Evolutionary conservation across 129 eudicot genomes (phyloP), one percentile per base, ranked within the genome.

Genomic region (Erigeron canadensis): DNA sequence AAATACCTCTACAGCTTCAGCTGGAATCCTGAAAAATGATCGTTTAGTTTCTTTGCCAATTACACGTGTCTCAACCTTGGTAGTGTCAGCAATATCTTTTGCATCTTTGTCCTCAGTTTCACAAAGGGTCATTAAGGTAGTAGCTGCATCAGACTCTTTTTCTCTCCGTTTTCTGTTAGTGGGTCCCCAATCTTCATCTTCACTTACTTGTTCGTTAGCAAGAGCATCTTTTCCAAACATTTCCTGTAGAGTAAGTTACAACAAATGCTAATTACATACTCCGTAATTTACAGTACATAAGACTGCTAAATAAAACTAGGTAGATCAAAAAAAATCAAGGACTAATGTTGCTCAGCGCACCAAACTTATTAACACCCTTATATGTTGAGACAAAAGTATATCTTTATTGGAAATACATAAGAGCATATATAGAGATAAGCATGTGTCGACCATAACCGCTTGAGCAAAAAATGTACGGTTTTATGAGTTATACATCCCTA

Each of bases 151-250:
- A 64, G 83, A 78, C 86, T 87, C 96, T 79, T 87, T 89, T 51
- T 78, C 85, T 78, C 89, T 89, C 61, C 95, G 80, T 71, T 85
- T 86, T 76, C 84, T 77, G 76, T 77, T 86, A 64, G 79, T 75
- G 74, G 99, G 99, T 21, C 96, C 96, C 99, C 99, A 94, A 59
- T 94, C 99, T 73, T 94, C 99, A 73, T 94, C 99, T 62, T 94
- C 99, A 81, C 96, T 94, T 50, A 80, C 72, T 71, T 85, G 88
- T 65, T 87, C 99, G 54, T 74, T 70, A 10, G 71, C 83, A 58
- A 85, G 65, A 70, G 86, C 86, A 70, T 90, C 86, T 79, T 86
- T 94, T 58, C 97, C 99, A 65, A 94, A 94, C 92, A 94, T 89
- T 84, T 90, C 99, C 99, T 94, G 75, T 51, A 68, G 10, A 34